Percentiles rank a stretch among this genome's conserved stretches.
Conservation (phyloP, 2,329 filamentous ascomycete species). For the Ceratocystis harringtonii region DNA sequence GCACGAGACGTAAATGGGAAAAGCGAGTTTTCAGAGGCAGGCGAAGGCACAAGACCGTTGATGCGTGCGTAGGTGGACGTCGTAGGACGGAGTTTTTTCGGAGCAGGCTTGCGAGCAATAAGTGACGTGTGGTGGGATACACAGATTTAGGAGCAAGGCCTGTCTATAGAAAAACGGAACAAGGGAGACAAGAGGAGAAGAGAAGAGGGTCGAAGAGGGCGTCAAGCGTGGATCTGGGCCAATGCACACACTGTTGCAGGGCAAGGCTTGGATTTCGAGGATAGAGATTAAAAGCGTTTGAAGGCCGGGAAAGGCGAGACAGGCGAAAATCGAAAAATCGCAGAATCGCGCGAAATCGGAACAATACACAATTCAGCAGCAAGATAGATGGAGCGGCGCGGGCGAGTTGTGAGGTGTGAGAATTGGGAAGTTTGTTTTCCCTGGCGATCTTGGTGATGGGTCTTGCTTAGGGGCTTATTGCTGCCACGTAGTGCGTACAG, state of each 20-base stretch:
- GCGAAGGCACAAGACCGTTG: too few species aligned
- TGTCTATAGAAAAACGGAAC: not conserved
- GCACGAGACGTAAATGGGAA: not conserved
- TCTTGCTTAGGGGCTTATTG: not conserved
- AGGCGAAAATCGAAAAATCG: too few species aligned
- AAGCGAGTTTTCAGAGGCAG: not conserved
- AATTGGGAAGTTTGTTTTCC: not conserved
- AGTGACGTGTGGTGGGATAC: not conserved
- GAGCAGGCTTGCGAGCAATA: not conserved
- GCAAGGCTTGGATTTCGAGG: too few species aligned
- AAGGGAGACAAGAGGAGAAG: not conserved
- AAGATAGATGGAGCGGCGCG: too few species aligned
- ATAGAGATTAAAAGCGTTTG: too few species aligned
- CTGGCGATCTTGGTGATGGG: not conserved
- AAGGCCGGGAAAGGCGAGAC: too few species aligned
- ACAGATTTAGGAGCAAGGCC: not conserved
- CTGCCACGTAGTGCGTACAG: not conserved
- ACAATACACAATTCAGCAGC: too few species aligned
- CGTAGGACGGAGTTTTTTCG: not conserved
- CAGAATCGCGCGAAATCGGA: too few species aligned
- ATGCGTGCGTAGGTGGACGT: not conserved
- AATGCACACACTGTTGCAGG: too few species aligned
- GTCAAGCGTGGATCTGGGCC: not conserved
- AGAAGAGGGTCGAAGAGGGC: not conserved
- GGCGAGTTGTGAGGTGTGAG: too few species aligned